These are phyloP conservation scores for Solanum acaule DNA, from an alignment of 257 asterid species.

Conservation along the genomic window DNA sequence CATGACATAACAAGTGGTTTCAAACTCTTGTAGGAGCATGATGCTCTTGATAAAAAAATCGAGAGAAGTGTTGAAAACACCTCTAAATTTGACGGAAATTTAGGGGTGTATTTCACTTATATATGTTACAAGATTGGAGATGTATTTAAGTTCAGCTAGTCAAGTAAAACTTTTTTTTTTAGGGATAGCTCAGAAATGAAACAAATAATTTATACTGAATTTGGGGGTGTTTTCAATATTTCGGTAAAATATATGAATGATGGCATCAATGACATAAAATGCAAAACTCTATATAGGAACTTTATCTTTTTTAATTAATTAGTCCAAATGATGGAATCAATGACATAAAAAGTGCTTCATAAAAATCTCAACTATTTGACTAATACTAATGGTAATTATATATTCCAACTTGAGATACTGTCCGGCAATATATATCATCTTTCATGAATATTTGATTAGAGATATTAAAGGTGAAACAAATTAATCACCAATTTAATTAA, in stretches of 20 bases:
- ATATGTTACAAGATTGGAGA: too few species aligned
- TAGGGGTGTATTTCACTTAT: too few species aligned
- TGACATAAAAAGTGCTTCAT: not conserved
- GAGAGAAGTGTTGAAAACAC: too few species aligned
- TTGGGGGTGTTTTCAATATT: too few species aligned
- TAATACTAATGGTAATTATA: not conserved
- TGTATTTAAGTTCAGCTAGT: too few species aligned
- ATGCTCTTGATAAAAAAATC: too few species aligned
- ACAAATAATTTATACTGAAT: too few species aligned
- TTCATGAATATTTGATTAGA: not conserved
- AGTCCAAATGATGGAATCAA: not conserved
- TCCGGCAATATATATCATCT: not conserved
- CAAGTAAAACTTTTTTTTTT: too few species aligned
- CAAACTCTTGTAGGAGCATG: too few species aligned
- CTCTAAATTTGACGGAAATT: too few species aligned
- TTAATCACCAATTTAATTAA: not conserved
- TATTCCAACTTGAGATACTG: not conserved
- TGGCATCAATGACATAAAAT: not conserved
- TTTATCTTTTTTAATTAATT: slow-evolving; percentile 13
- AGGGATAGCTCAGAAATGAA: too few species aligned
- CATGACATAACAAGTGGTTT: too few species aligned
- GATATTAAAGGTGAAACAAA: not conserved
- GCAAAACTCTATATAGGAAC: not conserved
- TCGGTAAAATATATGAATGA: not conserved
- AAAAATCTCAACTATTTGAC: not conserved